Percentiles rank a stretch among this genome's conserved stretches.
These are phyloP conservation scores for Peronospora farinosa DNA, from an alignment of 352 stramenopile species.

Conservation along the genomic window DNA sequence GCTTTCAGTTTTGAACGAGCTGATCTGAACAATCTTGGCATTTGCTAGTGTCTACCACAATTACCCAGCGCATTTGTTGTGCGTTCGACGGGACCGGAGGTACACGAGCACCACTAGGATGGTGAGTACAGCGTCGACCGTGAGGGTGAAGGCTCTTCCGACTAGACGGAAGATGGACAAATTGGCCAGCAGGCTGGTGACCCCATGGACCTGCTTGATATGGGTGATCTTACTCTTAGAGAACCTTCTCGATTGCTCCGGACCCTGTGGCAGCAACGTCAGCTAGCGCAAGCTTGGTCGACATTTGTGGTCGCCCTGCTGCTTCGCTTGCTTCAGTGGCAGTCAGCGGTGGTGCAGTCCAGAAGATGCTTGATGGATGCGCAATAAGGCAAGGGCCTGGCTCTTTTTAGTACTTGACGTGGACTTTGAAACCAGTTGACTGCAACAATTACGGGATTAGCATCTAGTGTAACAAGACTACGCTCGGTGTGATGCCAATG, in stretches of 20 bases:
- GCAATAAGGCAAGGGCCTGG: slow-evolving; percentile 86
- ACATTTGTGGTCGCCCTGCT: slow-evolving; percentile 76
- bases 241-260: slow-evolving; percentile 37
- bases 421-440: slow-evolving; percentile 87
- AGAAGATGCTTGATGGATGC: slow-evolving; percentile 75
- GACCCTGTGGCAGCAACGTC: slow-evolving; percentile 24
- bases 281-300: slow-evolving; percentile 44
- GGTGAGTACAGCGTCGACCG: slow-evolving; percentile 66
- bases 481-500: slow-evolving; percentile 91
- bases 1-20: slow-evolving; percentile 90
- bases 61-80: slow-evolving; percentile 79
- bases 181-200: slow-evolving; percentile 24
- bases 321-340: slow-evolving; percentile 31
- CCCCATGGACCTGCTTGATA: slow-evolving; percentile 74
- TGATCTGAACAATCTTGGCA: slow-evolving; percentile 97
- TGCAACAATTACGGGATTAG: slow-evolving; percentile 86
- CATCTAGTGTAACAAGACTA: slow-evolving; percentile 98
- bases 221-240: slow-evolving; percentile 77
- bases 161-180: slow-evolving; percentile 45
- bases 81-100: slow-evolving; percentile 71
- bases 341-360: slow-evolving; percentile 15
- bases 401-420: slow-evolving; percentile 74
- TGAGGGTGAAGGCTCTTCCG: slow-evolving; percentile 55
- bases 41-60: slow-evolving; percentile 99
- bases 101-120: slow-evolving; percentile 62